Base-by-base conservation (phyloP, 1,284 basidiomycete genomes). In the Trametes hirsuta region DNA sequence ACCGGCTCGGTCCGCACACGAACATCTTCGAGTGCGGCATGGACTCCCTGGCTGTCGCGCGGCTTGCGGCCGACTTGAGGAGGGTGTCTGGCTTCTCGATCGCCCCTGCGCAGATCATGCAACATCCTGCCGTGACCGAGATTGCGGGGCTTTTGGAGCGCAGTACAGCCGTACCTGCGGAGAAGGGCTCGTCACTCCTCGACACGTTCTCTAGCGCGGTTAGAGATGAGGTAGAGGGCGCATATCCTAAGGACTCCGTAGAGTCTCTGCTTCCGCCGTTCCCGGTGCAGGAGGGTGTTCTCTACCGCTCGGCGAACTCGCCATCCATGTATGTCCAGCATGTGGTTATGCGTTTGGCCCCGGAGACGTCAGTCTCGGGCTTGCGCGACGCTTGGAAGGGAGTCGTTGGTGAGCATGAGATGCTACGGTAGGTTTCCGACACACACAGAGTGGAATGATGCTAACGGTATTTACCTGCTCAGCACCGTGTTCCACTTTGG, bases 401-500 rank as follows among this genome's bases (percentile, higher is more conserved):
- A 22, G 65, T 76, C 15, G 70, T 77, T 57, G 46, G 48, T 22
- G 69, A 71, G 34, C 74, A 78, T 22, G 73, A 76, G 18, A 79
- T 81, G 50, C 66, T 83, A 37, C 71, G 81, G 81, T 80, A 59
- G 50, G 71, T 64, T 34, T 59, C 22, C 14, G 10, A 18, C 5
- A 30, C 4, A 9, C 1, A 18, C 0, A 24, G 44, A 9, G 14
- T 18, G 30, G 41, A 8, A 15, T 5, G 3, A 15, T 14, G 10
- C 12, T 14, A 2, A 12, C 21, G n/a, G 34, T 35, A 10, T 15
- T 15, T 8, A 6, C 21, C 8, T 14, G 21, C 11, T 11, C 61
- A 82, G 81, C 48, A 81, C 81, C 12, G 74, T 81, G 6, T 82
- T 82, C 61, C 71, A 76, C 64, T 78, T 81, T 49, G 76, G 77